These are phyloP conservation scores for Metarhizium sp. DNA, from an alignment of 2,329 filamentous ascomycete species.

Conservation along the genomic window DNA sequence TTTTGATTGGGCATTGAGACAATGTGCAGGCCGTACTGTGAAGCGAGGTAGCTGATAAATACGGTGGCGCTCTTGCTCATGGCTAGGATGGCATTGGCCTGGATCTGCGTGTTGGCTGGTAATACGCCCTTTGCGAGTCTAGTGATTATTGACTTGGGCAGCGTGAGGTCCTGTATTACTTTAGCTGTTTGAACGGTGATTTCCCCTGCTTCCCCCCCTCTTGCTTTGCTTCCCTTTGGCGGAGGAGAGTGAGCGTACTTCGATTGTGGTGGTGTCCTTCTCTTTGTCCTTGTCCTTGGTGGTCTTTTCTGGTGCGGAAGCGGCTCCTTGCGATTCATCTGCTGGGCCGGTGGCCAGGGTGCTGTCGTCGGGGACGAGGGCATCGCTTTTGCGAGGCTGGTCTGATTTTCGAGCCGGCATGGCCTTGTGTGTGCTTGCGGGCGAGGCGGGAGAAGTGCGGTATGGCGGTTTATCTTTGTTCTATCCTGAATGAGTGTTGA, in stretches of 20 bases:
- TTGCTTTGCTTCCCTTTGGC: background rate
- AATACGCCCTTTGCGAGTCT: conserved; percentile 71
- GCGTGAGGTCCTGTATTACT: conserved; percentile 54
- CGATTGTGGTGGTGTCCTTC: conserved; percentile 38
- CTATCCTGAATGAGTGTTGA: too few relatives aligned
- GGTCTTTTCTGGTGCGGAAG: conserved; percentile 10
- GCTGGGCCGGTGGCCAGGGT: conserved; percentile 2
- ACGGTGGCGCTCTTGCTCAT: conserved; percentile 76
- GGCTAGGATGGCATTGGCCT: conserved; percentile 71
- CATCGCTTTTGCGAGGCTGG: conserved; percentile 31
- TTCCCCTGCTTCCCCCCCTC: too few relatives aligned
- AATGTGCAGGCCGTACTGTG: conserved; percentile 44
- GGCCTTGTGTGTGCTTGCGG: conserved; percentile 6
- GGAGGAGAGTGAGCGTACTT: conserved; percentile 28
- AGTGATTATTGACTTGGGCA: conserved; percentile 75
- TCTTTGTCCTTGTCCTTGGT: conserved; percentile 20
- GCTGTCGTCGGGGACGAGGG: conserved; percentile 33
- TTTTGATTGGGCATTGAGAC: too few relatives aligned
- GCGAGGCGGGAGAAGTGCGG: too few relatives aligned
- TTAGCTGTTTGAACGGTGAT: background rate
- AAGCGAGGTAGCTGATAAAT: conserved; percentile 72
- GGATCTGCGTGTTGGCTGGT: conserved; percentile 72
- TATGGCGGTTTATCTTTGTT: too few relatives aligned
- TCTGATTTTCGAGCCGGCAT: conserved; percentile 52
- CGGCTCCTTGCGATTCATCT: conserved; percentile 1